These are phyloP conservation scores for Lactarius sp. DNA, from an alignment of 768 basidiomycete species.

Conservation along the genomic window DNA sequence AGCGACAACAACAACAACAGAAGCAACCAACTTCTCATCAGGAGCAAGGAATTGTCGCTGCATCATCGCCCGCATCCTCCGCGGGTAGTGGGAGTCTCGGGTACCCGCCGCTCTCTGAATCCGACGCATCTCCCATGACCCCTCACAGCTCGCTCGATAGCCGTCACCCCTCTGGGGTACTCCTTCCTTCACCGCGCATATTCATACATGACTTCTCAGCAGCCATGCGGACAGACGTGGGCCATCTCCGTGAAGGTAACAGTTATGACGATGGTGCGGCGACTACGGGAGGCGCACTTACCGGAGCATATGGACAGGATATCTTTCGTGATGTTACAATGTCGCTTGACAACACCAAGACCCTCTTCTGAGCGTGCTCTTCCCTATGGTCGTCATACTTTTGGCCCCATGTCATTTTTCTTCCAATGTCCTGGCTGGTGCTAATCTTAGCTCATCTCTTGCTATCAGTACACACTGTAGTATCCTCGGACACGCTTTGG, in stretches of 20 bases:
- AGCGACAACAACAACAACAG: neutral
- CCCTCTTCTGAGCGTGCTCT: conserved; percentile 4
- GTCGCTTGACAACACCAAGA: neutral
- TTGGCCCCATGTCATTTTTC: neutral
- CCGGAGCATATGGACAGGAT: conserved; percentile 14
- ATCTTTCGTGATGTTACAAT: neutral
- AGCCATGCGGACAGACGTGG: neutral
- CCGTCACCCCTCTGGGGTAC: neutral
- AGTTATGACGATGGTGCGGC: neutral
- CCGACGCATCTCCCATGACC: conserved; percentile 23
- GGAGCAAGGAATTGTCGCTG: neutral
- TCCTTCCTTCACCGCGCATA: neutral
- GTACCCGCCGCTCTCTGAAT: conserved; percentile 6
- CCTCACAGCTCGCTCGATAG: conserved; percentile 14
- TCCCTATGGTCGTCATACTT: neutral
- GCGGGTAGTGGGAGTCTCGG: conserved; percentile 10
- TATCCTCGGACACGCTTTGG: conserved; percentile 15
- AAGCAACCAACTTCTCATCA: neutral
- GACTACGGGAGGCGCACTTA: neutral
- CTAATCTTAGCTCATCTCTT: conserved; percentile 7
- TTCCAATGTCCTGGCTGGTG: neutral
- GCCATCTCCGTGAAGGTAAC: neutral
- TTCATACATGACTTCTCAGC: conserved; percentile 2
- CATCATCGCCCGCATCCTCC: conserved; percentile 16
- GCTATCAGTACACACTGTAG: conserved; percentile 15